phyloP scores from a whole-genome alignment of 2,329 filamentous ascomycete species.

The Aspergillus neotritici region DNA sequence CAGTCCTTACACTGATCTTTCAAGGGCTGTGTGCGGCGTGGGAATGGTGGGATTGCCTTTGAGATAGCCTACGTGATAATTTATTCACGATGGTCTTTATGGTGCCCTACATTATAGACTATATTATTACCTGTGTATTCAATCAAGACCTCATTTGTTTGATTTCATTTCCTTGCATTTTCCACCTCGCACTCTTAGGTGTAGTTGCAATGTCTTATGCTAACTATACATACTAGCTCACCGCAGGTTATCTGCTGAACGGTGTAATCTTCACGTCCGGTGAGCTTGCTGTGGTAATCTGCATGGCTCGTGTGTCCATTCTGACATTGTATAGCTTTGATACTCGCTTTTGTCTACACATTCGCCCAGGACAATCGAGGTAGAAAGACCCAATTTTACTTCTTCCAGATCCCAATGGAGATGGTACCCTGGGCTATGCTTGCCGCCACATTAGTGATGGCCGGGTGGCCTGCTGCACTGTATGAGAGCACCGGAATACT shows the following conservation, averaged over 20 bases:
- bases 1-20: constrained; percentile 55
- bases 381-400: constrained; percentile 68
- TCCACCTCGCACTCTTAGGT: not conserved
- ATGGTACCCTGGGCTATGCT: constrained; percentile 77
- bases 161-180: constrained; percentile 8
- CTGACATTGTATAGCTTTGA: constrained; percentile 59
- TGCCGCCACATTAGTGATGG: constrained; percentile 64
- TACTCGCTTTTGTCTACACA: constrained; percentile 77
- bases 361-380: constrained; percentile 80
- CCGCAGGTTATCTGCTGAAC: constrained; percentile 35
- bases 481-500: constrained; percentile 71
- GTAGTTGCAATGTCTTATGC: no score
- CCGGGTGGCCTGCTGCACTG: constrained; percentile 52
- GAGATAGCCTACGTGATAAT: constrained; percentile 56
- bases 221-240: constrained; percentile 24
- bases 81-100: constrained; percentile 58
- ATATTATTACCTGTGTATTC: constrained; percentile 21
- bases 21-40: constrained; percentile 59
- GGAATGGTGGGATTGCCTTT: constrained; percentile 71
- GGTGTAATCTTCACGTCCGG: constrained; percentile 33
- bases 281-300: constrained; percentile 19
- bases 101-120: constrained; percentile 56
- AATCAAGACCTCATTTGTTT: constrained; percentile 19
- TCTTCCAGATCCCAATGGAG: constrained; percentile 77
- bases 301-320: constrained; percentile 1